These are phyloP conservation scores for Pleurostoma richardsiae DNA, from an alignment of 2,329 filamentous ascomycete genomes.

Conservation along the genomic window DNA sequence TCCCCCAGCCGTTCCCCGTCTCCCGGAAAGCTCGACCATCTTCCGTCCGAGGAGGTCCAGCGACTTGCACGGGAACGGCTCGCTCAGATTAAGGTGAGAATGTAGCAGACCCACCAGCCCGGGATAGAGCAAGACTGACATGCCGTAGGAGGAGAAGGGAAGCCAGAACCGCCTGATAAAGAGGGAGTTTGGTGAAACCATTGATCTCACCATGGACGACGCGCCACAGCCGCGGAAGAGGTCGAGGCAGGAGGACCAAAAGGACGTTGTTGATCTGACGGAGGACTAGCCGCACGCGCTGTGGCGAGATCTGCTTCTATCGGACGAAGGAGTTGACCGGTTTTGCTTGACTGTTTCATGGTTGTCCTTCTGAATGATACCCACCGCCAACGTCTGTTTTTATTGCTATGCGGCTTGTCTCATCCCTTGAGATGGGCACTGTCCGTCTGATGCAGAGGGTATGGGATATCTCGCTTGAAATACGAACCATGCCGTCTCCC, in stretches of 20 bases:
- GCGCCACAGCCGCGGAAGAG: slow-evolving; percentile 3
- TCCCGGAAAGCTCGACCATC: slow-evolving; percentile 3
- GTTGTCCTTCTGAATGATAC: too few relatives aligned
- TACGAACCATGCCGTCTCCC: too few relatives aligned
- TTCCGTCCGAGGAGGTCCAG: slow-evolving; percentile 17
- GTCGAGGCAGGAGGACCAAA: slow-evolving; percentile 3
- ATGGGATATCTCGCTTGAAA: too few relatives aligned
- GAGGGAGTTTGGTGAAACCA: slow-evolving; percentile 15
- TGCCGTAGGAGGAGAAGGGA: slow-evolving; percentile 3
- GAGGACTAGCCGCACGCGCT: background rate
- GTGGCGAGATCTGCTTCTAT: too few relatives aligned
- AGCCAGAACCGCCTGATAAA: slow-evolving; percentile 14
- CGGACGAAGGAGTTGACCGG: too few relatives aligned
- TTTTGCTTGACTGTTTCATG: too few relatives aligned
- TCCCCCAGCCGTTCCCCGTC: slow-evolving; percentile 11
- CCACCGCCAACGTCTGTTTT: too few relatives aligned
- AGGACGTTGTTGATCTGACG: slow-evolving; percentile 9
- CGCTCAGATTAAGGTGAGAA: slow-evolving; percentile 16
- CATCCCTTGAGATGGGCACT: too few relatives aligned
- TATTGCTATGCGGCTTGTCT: too few relatives aligned
- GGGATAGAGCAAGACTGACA: background rate
- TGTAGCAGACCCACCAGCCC: background rate
- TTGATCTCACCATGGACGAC: slow-evolving; percentile 18
- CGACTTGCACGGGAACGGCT: slow-evolving; percentile 22
- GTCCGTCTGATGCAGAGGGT: too few relatives aligned